Conservation (phyloP, 139 green algal genomes). For the Coelastrella sp. region DNA sequence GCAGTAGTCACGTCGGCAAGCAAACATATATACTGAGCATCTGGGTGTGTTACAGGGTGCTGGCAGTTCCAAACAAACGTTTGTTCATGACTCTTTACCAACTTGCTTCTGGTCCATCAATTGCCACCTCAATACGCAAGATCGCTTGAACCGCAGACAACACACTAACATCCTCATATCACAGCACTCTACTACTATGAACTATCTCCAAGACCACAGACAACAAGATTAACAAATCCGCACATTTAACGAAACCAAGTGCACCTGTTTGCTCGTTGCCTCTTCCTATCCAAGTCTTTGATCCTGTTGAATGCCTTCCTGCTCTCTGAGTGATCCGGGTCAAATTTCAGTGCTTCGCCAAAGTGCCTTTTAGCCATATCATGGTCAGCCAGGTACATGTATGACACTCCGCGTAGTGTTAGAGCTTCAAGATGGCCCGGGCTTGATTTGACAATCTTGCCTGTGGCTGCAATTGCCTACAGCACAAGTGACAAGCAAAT, state of each 20-base stretch:
- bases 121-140: too few relatives aligned
- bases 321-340: conserved; percentile 64
- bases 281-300: conserved; percentile 70
- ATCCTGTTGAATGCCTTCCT: conserved; percentile 73
- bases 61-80: too few relatives aligned
- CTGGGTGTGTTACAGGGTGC: too few relatives aligned
- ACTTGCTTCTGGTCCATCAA: too few relatives aligned
- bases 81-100: too few relatives aligned
- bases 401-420: conserved; percentile 64
- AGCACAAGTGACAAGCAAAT: too few relatives aligned
- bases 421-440: conserved; percentile 63
- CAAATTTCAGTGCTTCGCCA: conserved; percentile 75
- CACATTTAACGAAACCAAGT: conserved; percentile 41
- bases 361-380: conserved; percentile 67
- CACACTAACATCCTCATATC: too few relatives aligned
- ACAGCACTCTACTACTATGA: too few relatives aligned
- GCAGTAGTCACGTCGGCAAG: too few relatives aligned
- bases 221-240: background rate
- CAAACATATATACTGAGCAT: too few relatives aligned
- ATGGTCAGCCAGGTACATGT: conserved; percentile 72
- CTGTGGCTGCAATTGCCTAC: conserved; percentile 61
- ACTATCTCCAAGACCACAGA: too few relatives aligned
- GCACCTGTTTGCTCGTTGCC: conserved; percentile 48
- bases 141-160: too few relatives aligned
- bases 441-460: conserved; percentile 65